These are phyloP conservation scores for Phalaenopsis equestris DNA, from an alignment of 106 monocot genomes.

Conservation along the genomic window DNA sequence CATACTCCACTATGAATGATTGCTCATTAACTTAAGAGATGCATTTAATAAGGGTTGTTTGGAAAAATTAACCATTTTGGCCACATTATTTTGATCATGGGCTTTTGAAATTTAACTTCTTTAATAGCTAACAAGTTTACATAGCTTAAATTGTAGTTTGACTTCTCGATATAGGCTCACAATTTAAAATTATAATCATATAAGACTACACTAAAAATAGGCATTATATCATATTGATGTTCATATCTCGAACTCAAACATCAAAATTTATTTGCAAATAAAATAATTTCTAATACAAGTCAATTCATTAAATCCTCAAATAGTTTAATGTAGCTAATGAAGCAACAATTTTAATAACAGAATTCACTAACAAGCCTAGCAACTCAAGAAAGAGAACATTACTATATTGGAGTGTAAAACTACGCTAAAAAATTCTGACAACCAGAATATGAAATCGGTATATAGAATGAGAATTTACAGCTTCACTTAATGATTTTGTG, in stretches of 20 bases:
- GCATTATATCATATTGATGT: neutral
- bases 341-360: neutral
- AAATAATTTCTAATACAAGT: neutral
- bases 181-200: neutral
- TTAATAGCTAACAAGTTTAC: neutral
- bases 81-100: neutral
- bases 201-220: neutral
- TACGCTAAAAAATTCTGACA: neutral
- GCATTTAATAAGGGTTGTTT: too few relatives aligned
- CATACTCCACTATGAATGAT: too few relatives aligned
- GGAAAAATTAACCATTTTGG: too few relatives aligned
- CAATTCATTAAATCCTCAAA: neutral
- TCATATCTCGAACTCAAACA: neutral
- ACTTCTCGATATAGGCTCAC: neutral
- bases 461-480: constrained; percentile 28
- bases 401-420: neutral
- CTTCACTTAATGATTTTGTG: constrained; percentile 81
- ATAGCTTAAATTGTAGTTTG: neutral
- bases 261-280: neutral
- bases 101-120: neutral
- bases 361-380: neutral
- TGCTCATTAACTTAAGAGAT: too few relatives aligned
- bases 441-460: neutral
- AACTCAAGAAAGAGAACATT: neutral
- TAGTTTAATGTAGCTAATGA: neutral